Conservation (phyloP, 1,284 basidiomycete genomes). For the Pholiota adiposa region DNA sequence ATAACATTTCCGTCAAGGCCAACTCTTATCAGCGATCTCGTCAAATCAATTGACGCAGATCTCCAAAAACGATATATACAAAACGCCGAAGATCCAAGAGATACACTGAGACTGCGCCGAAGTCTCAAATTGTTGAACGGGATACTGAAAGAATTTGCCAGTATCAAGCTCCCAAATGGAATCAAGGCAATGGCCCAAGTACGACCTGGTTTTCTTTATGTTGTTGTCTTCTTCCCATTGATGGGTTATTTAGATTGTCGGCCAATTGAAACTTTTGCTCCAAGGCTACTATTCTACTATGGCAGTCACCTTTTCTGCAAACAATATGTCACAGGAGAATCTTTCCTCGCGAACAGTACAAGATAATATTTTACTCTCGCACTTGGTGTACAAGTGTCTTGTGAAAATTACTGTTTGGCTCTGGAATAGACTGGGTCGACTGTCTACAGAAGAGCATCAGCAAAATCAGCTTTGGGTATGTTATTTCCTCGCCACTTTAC, state of each 20-base stretch:
- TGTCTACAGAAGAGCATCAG: constrained; percentile 44
- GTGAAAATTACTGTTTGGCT: constrained; percentile 69
- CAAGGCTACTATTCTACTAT: constrained; percentile 64
- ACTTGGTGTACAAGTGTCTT: constrained; percentile 73
- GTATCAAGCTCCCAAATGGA: constrained; percentile 68
- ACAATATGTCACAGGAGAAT: constrained; percentile 41
- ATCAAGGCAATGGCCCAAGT: constrained; percentile 69
- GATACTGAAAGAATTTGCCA: constrained; percentile 69
- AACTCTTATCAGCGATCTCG: constrained; percentile 60
- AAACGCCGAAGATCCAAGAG: constrained; percentile 42
- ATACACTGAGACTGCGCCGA: constrained; percentile 60
- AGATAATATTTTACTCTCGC: constrained; percentile 63
- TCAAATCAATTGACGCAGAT: constrained; percentile 54
- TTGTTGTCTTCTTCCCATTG: constrained; percentile 10
- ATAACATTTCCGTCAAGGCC: constrained; percentile 49
- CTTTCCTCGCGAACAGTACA: constrained; percentile 42
- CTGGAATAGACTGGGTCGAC: constrained; percentile 61
- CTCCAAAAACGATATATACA: constrained; percentile 52
- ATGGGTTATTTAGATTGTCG: constrained; percentile 51
- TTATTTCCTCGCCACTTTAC: neutral
- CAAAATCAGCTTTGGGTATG: constrained; percentile 60
- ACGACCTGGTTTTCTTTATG: constrained; percentile 13
- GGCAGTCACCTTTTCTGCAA: constrained; percentile 47
- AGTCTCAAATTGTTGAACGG: constrained; percentile 64
- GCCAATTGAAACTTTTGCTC: constrained; percentile 53